These are phyloP conservation scores for Kuraishia hungarica DNA, from an alignment of 805 yeast species.

Conservation along the genomic window DNA sequence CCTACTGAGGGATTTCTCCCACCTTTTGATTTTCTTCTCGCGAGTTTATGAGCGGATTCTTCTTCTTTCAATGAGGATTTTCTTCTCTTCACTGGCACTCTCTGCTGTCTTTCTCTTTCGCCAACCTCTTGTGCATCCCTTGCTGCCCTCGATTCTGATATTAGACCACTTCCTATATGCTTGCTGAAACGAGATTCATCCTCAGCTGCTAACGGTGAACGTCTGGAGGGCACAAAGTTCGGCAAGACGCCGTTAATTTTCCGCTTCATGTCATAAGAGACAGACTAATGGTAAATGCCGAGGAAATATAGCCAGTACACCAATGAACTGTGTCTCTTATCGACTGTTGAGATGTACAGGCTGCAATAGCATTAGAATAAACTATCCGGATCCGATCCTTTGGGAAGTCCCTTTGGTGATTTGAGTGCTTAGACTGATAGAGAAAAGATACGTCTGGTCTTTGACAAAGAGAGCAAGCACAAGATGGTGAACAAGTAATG, in stretches of 20 bases:
- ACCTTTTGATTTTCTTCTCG: background rate
- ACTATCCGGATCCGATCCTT: no score
- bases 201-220: conserved; percentile 20
- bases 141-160: background rate
- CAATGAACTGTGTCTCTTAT: background rate
- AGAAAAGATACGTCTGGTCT: no score
- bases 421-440: no score
- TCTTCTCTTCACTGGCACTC: background rate
- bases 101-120: background rate
- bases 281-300: background rate
- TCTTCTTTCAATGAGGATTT: background rate
- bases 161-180: background rate
- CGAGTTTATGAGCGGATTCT: background rate
- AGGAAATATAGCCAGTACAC: background rate
- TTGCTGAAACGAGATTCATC: conserved; percentile 57
- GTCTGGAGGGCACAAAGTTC: conserved; percentile 12
- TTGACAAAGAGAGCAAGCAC: no score
- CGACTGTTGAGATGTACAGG: background rate
- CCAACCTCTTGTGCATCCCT: background rate
- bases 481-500: no score
- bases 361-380: background rate
- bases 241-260: background rate
- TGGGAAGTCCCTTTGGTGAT: no score
- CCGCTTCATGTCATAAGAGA: background rate
- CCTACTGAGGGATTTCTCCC: background rate